Conservation (phyloP, 257 asterid genomes). For the Anisodus tanguticus region DNA sequence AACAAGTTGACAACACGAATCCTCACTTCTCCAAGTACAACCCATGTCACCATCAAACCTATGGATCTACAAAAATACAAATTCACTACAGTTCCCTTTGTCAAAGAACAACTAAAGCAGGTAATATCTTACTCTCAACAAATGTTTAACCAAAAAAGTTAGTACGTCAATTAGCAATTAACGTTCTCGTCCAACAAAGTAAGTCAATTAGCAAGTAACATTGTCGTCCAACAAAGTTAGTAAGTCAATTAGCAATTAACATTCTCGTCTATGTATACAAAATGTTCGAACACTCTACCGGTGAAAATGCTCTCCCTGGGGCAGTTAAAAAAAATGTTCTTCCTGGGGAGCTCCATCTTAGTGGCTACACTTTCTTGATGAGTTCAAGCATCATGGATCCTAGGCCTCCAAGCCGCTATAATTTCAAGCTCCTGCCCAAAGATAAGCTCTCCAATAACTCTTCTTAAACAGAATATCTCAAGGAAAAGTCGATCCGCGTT, state of each 20-base stretch:
- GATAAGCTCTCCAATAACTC: not conserved
- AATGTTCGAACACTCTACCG: conserved; percentile 14
- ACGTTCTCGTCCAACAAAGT: not conserved
- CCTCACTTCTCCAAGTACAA: no score
- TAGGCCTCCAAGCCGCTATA: not conserved
- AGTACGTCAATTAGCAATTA: not conserved
- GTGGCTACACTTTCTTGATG: not conserved
- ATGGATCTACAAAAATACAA: not conserved
- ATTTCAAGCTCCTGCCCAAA: not conserved
- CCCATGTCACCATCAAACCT: not conserved
- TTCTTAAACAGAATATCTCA: not conserved
- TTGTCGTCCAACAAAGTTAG: not conserved
- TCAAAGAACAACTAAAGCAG: not conserved
- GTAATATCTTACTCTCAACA: conserved; percentile 16
- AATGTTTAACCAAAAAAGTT: not conserved
- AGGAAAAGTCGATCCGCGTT: not conserved
- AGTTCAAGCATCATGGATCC: not conserved
- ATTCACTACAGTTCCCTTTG: not conserved
- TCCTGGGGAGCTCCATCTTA: not conserved
- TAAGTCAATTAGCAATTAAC: not conserved
- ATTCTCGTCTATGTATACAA: conserved; percentile 20
- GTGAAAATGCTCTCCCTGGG: no score
- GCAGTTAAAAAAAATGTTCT: not conserved
- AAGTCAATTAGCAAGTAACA: not conserved
- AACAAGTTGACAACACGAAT: no score